Base-by-base conservation (phyloP, 331 rosid genomes). In the Saraca asoca region DNA sequence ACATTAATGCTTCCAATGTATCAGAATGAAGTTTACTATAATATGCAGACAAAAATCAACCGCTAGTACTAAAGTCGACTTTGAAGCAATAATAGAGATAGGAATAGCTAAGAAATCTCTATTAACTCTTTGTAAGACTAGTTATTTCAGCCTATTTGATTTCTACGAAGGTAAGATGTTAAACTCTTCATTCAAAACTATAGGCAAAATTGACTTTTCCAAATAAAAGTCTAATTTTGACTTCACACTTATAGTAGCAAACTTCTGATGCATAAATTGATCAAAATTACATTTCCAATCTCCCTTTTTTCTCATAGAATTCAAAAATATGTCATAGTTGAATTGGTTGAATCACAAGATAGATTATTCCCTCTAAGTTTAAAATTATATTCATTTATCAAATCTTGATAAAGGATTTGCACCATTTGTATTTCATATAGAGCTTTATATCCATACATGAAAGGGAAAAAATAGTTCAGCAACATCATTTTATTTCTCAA, bases 401-500 rank as follows among this genome's bases (percentile, higher is more conserved):
- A 42, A 42, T 42, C 10, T 42, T 2, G 46, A 9, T 5, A 42
- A 42, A 11, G 14, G 11, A 11, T 46, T 46, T 0, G 6, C 18
- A 46, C 52, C 19, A 19, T 14, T 5, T 49, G 0, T 6, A 49
- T n/a, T 5, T 16, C 20, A 14, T 49, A 5, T n/a, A 2, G 53
- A 9, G 81, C 83, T 53, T 82, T 65, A 42, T 76, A 81, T 19
- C 80, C 83, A 11, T 72, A 79, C 9, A 85, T 66, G 70, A 74
- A 64, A 41, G 71, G 39, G 64, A n/a, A 85, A 85, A 5, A 72
- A 77, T 77, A 74, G 58, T 82, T 81, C 50, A 85, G 85, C 46
- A 79, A 57, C 62, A 72, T 75, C 78, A 74, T 74, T 75, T 82
- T 85, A 72, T 70, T 79, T 74, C 83, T 71, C 4, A 85, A 85